These are phyloP conservation scores for Pseudogymnoascus sp. DNA, from an alignment of 2,329 filamentous ascomycete genomes.

Conservation along the genomic window DNA sequence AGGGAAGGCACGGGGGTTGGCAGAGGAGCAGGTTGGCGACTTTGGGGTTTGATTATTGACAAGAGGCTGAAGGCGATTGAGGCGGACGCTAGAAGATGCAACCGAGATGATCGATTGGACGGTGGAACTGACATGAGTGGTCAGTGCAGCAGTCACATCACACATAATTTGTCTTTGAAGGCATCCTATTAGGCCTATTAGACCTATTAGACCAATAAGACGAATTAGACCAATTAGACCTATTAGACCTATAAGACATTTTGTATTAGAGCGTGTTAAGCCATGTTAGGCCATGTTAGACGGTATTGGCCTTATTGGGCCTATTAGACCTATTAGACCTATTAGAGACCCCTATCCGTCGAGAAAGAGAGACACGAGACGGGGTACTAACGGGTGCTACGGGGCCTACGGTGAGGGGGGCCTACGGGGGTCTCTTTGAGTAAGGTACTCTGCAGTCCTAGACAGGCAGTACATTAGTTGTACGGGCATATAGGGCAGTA, in stretches of 20 bases:
- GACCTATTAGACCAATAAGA: neutral
- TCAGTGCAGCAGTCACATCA: slow-evolving; percentile 11
- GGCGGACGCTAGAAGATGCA: slow-evolving; percentile 10
- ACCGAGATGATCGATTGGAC: slow-evolving; percentile 12
- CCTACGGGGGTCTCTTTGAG: too few species aligned
- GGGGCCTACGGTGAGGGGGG: too few species aligned
- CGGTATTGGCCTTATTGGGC: neutral
- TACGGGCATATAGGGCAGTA: neutral
- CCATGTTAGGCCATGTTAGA: neutral
- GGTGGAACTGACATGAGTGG: slow-evolving; percentile 6
- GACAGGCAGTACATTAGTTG: neutral
- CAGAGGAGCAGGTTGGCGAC: neutral
- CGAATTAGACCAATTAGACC: neutral
- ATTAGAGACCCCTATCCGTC: slow-evolving; percentile 2
- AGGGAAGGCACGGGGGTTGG: neutral
- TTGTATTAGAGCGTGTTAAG: neutral
- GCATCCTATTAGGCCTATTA: neutral
- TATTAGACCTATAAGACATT: slow-evolving; percentile 1
- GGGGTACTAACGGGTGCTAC: neutral
- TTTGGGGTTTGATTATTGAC: slow-evolving; percentile 1
- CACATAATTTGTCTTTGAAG: slow-evolving; percentile 2
- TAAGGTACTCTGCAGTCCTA: neutral
- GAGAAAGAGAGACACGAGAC: neutral
- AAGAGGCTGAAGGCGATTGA: slow-evolving; percentile 11
- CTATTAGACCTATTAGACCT: neutral